These are phyloP conservation scores for Rhododendron williamsianum DNA, from an alignment of 148 eudicot species.

Conservation along the genomic window DNA sequence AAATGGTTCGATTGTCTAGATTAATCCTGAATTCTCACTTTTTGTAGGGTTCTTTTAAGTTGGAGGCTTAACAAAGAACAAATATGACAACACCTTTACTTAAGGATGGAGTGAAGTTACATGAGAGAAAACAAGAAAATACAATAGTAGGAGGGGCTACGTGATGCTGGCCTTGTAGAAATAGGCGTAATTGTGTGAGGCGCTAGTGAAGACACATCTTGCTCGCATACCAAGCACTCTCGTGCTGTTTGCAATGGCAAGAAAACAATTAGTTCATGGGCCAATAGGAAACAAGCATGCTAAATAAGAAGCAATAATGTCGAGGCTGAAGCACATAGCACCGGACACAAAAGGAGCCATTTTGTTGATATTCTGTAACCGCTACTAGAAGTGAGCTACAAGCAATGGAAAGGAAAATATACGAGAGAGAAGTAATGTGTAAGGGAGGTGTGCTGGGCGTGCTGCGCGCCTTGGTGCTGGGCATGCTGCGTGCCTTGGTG, in stretches of 20 bases:
- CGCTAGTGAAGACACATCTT: background rate
- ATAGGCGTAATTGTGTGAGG: background rate
- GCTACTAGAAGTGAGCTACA: background rate
- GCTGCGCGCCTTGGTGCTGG: background rate
- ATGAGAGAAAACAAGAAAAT: background rate
- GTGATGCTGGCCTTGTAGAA: background rate
- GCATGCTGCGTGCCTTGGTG: background rate
- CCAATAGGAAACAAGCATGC: background rate
- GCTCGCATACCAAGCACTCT: background rate
- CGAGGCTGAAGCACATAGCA: background rate
- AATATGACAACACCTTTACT: background rate
- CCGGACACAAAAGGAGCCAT: background rate
- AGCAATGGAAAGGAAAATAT: background rate
- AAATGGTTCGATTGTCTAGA: background rate
- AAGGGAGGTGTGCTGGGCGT: background rate
- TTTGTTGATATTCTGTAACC: background rate
- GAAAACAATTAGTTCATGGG: background rate
- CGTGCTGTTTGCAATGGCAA: background rate
- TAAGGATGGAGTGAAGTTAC: background rate
- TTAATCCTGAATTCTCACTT: background rate
- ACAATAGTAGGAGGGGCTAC: background rate
- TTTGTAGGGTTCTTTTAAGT: background rate
- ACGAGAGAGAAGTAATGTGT: background rate
- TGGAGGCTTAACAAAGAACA: background rate
- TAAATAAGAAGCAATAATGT: background rate